Conservation (phyloP, 2,329 filamentous ascomycete species). For the Colletotrichum lupini region DNA sequence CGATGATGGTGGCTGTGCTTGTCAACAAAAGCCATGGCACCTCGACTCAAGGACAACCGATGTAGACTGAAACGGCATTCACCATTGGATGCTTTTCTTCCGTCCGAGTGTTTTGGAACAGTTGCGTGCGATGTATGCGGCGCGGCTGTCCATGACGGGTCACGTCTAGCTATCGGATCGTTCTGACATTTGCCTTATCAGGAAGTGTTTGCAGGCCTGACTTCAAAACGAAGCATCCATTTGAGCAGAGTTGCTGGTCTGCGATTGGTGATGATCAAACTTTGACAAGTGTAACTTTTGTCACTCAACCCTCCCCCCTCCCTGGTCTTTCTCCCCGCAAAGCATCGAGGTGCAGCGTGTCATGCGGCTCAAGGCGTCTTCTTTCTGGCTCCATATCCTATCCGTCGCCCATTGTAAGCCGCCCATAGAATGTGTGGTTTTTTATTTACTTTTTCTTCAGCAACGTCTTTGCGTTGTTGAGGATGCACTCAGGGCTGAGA, state of each 20-base stretch:
- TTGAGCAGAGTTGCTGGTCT: slow-evolving; percentile 27
- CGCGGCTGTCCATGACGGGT: slow-evolving; percentile 18
- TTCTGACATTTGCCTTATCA: slow-evolving; percentile 29
- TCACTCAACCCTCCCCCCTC: slow-evolving; percentile 7
- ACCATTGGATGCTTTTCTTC: slow-evolving; percentile 30
- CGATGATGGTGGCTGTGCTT: slow-evolving; percentile 26
- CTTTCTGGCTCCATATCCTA: not conserved
- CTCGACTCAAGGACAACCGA: slow-evolving; percentile 24
- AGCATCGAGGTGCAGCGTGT: slow-evolving; percentile 22
- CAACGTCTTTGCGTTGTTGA: not conserved
- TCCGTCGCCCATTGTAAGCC: slow-evolving; percentile 3
- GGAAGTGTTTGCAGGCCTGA: slow-evolving; percentile 36
- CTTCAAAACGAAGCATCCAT: slow-evolving; percentile 29
- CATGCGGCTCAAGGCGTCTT: slow-evolving; percentile 15
- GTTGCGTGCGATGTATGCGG: slow-evolving; percentile 18
- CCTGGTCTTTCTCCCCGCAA: slow-evolving; percentile 15
- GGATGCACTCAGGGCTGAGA: slow-evolving; percentile 6
- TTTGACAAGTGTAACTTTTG: slow-evolving; percentile 34
- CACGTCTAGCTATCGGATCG: slow-evolving; percentile 26
- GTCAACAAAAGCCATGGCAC: slow-evolving; percentile 26
- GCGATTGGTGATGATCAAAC: slow-evolving; percentile 38
- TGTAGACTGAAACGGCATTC: slow-evolving; percentile 33
- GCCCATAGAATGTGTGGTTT: not conserved
- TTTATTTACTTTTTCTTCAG: slow-evolving; percentile 14
- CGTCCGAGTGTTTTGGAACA: slow-evolving; percentile 33